Evolutionary conservation across 345 rosid genomes (phyloP).

Genomic region (Raphanus sativus): DNA sequence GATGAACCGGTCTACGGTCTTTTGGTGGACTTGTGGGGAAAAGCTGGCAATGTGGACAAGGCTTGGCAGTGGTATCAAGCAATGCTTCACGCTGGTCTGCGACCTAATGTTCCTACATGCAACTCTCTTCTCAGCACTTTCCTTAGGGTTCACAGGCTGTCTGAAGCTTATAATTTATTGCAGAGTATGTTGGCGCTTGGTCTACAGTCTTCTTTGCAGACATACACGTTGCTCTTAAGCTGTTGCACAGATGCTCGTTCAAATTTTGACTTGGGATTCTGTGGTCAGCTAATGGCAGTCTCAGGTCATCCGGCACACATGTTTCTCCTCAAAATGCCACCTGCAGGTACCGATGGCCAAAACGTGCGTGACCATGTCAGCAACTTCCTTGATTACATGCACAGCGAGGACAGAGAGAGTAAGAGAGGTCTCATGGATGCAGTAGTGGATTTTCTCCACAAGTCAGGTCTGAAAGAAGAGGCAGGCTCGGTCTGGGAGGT

Average conservation of each 20-base stretch:
- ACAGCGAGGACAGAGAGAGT: slow-evolving; percentile 97
- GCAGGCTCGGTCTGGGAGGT: slow-evolving; percentile 98
- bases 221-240: slow-evolving; percentile 87
- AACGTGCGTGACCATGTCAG: slow-evolving; percentile 80
- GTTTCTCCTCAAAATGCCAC: slow-evolving; percentile 78
- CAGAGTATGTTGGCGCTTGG: slow-evolving; percentile 73
- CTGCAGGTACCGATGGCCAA: slow-evolving; percentile 89
- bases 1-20: slow-evolving; percentile 97
- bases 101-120: slow-evolving; percentile 94
- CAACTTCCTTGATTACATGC: slow-evolving; percentile 85
- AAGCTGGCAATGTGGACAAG: slow-evolving; percentile 79
- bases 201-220: slow-evolving; percentile 71
- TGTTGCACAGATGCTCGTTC: slow-evolving; percentile 84
- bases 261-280: slow-evolving; percentile 68
- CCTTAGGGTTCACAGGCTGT: slow-evolving; percentile 62
- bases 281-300: slow-evolving; percentile 76
- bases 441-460: slow-evolving; percentile 89
- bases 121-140: slow-evolving; percentile 92
- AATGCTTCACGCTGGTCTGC: slow-evolving; percentile 78
- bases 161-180: slow-evolving; percentile 79
- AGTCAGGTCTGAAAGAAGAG: slow-evolving; percentile 94
- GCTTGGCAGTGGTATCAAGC: slow-evolving; percentile 91
- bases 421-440: slow-evolving; percentile 94
- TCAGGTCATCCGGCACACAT: slow-evolving; percentile 88
- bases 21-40: slow-evolving; percentile 94